These are phyloP conservation scores for Penicilliopsis zonata DNA, from an alignment of 495 filamentous ascomycete genomes.

Conservation along the genomic window DNA sequence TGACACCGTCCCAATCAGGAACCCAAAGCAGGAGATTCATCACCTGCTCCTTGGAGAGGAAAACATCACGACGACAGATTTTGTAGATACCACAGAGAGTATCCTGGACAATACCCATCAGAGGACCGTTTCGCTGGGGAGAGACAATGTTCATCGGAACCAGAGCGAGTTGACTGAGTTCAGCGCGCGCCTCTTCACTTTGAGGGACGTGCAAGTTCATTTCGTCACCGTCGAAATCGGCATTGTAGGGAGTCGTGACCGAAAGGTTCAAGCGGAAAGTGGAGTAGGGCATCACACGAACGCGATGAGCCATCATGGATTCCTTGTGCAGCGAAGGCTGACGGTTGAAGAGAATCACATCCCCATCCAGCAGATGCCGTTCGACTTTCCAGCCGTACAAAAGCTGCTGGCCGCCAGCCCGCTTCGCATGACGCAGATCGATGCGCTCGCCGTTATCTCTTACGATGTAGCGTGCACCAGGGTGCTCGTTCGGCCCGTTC, in stretches of 20 bases:
- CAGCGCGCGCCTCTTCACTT: slow-evolving; percentile 87
- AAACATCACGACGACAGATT: slow-evolving; percentile 83
- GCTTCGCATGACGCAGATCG: slow-evolving; percentile 83
- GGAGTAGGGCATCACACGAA: slow-evolving; percentile 96
- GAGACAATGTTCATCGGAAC: slow-evolving; percentile 97
- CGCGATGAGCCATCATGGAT: slow-evolving; percentile 99
- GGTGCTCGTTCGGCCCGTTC: slow-evolving; percentile 89
- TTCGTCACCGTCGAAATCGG: slow-evolving; percentile 98
- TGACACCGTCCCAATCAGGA: slow-evolving; percentile 90
- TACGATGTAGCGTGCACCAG: slow-evolving; percentile 91
- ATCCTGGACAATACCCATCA: slow-evolving; percentile 99
- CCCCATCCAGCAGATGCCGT: slow-evolving; percentile 86
- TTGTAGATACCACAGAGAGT: slow-evolving; percentile 95
- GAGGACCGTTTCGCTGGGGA: slow-evolving; percentile 87
- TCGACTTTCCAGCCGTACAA: slow-evolving; percentile 99
- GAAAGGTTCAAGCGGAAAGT: slow-evolving; percentile 96
- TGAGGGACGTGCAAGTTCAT: slow-evolving; percentile 99
- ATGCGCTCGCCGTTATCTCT: slow-evolving; percentile 84
- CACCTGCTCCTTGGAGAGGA: slow-evolving; percentile 77
- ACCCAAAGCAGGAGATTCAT: slow-evolving; percentile 97
- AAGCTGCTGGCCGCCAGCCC: slow-evolving; percentile 66
- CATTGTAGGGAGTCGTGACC: slow-evolving; percentile 97
- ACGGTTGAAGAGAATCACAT: slow-evolving; percentile 98
- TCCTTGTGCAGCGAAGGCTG: slow-evolving; percentile 98
- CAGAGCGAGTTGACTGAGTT: slow-evolving; percentile 87